Evolutionary conservation across 1,284 basidiomycete species (phyloP), one percentile per base, ranked within the genome.

Genomic region (Peniophora sp.): DNA sequence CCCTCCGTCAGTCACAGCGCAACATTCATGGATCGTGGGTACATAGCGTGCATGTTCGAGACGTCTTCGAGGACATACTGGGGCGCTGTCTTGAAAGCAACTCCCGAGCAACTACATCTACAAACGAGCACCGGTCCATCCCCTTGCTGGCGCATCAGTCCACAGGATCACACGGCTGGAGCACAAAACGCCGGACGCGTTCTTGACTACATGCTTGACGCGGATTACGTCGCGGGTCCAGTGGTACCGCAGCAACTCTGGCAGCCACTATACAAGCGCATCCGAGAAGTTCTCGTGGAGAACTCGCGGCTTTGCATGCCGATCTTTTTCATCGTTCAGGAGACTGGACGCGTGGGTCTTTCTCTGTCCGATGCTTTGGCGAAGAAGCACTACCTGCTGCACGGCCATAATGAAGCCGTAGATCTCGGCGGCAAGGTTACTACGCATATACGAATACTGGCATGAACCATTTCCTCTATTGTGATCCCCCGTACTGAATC

Each of bases 361-460:
- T 12, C 49, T 15, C 15, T 51, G 15, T 15, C 17, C 11, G 49
- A 51, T 8, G 49, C 49, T n/a, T 18, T 37, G 22, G n/a, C 23
- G 11, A 47, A 46, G 42, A 27, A 37, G 43, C 32, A 42, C n/a
- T 27, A 51, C n/a, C 17, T n/a, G 12, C 44, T 51, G 12, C 43
- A 22, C 18, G 49, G 32, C 3, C 15, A 36, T 42, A n/a, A 47
- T 6, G 10, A 24, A 8, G 27, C 34, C 12, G 49, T 51, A 12
- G 43, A 51, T 15, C 34, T 51, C 10, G 49, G 49, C n/a, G 49
- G 49, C 17, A 51, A 51, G 44, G 42, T 42, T 14, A 46, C 49
- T 11, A 51, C 49, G 3, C 43, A 44, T 22, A 44, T 51, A 17
- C 49, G 49, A 17, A 51, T 51, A 2, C 34, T 42, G 17, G 48